Base-by-base conservation (phyloP, 306 rosid genomes). In the Crataegus laevigata region DNA sequence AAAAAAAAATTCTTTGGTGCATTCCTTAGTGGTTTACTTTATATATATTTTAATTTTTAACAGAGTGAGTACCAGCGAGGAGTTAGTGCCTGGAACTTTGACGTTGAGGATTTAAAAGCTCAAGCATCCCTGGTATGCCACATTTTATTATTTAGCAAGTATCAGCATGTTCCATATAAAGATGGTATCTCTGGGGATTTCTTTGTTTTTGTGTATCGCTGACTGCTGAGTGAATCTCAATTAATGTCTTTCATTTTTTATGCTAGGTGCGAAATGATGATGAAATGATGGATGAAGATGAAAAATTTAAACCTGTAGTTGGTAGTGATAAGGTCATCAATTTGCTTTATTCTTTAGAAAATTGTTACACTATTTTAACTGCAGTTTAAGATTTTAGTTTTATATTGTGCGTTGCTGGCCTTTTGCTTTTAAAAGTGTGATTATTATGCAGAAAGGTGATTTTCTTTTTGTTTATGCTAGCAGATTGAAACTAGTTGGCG, bases 11-110 rank as follows among this genome's bases (percentile, higher is more conserved):
- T 0, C 8, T 76, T 13, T 75, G 47, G 19, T 42, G 47, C 36
- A 69, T 69, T 38, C 26, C 13, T 34, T 50, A 15, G 24, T 79
- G 58, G 52, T 5, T 32, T 38, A 24, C n/a, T 2, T 72, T n/a
- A n/a, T n/a, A n/a, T n/a, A n/a, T n/a, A n/a, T n/a, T n/a, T n/a
- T n/a, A n/a, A n/a, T n/a, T n/a, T n/a, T n/a, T n/a, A n/a, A 58
- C 85, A 96, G 99, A 96, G 98, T 79, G 98, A 96, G 86, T 96
- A 96, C 83, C 93, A 96, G 51, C 96, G 98, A 79, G 99, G 99
- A 69, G 99, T 96, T 76, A 96, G 99, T 75, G 99, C 99, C 26
- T 96, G 99, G 99, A 90, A 96, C 88, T 96, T 96, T 17, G 97
- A 96, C 71, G 36, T 96, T 65, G 96, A 88, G 72, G 99, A 96